A percentile compares a stretch with the other conserved stretches of the same genome.
These are phyloP conservation scores for Aspergillus japonicus DNA, from an alignment of 2,329 filamentous ascomycete species.

Conservation along the genomic window DNA sequence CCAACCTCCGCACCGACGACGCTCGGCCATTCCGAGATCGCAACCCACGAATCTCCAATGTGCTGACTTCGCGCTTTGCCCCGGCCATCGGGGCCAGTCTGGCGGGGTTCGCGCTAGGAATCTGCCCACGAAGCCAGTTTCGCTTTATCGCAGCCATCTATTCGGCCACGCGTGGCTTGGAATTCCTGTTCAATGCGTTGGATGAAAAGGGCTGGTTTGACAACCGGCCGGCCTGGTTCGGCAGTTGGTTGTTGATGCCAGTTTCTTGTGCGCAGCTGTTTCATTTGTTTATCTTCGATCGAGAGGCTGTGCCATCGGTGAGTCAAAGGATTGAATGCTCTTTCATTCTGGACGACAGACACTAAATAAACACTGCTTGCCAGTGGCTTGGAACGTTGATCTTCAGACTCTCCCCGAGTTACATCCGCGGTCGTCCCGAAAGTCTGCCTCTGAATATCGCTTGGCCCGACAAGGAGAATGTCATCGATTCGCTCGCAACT, in stretches of 20 bases:
- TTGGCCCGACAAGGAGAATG: slow-evolving; percentile 74
- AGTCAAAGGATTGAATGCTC: slow-evolving; percentile 29
- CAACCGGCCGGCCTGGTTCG: slow-evolving; percentile 77
- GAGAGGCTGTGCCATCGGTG: slow-evolving; percentile 68
- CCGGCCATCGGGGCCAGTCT: slow-evolving; percentile 88
- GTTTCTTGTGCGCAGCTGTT: slow-evolving; percentile 73
- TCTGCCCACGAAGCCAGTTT: slow-evolving; percentile 69
- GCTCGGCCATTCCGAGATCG: slow-evolving; percentile 77
- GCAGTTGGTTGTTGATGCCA: slow-evolving; percentile 79
- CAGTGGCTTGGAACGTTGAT: slow-evolving; percentile 65
- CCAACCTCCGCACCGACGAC: slow-evolving; percentile 74
- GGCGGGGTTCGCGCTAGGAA: slow-evolving; percentile 77
- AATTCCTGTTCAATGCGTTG: slow-evolving; percentile 81
- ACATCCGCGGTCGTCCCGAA: slow-evolving; percentile 70
- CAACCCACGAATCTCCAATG: slow-evolving; percentile 72
- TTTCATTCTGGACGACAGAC: background rate
- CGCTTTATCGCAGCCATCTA: slow-evolving; percentile 82
- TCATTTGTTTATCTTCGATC: slow-evolving; percentile 73
- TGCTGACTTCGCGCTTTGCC: slow-evolving; percentile 78
- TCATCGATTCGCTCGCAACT: slow-evolving; percentile 76
- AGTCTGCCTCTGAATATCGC: slow-evolving; percentile 63
- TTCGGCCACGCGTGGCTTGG: slow-evolving; percentile 73
- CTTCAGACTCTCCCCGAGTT: slow-evolving; percentile 68
- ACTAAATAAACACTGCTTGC: slow-evolving; percentile 5
- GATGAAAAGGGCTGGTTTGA: slow-evolving; percentile 70